Evolutionary conservation across 2,329 filamentous ascomycete genomes (phyloP), one percentile per base, ranked within the genome.

Genomic region (Colletotrichum phormii): DNA sequence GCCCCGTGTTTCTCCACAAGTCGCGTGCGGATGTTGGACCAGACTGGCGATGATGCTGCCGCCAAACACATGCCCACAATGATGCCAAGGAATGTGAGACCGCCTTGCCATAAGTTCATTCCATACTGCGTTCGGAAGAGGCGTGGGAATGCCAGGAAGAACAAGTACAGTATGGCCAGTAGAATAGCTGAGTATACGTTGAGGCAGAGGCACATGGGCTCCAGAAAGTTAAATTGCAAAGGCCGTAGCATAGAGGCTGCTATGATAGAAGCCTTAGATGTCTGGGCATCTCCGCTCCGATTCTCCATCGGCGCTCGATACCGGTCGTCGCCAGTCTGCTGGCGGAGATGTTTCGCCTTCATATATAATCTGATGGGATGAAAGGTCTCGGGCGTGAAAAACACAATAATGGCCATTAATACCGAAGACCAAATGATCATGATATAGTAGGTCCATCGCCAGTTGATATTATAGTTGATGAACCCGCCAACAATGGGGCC

Each of bases 61-160:
- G 87, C 92, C 8, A 87, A 57, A 0, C 92, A 71, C 90, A 94
- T 94, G 46, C 93, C 92, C 2, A 91, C 83, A 55, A 93, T 86
- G 71, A 94, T 87, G 9, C 91, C 93, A 55, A 96, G 78, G 81
- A 98, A 98, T 12, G 91, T 88, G 70, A 96, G 83, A 15, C 95
- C 95, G 8, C 89, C 86, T 81, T 97, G 93, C 86, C 93, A 96
- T 11, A 95, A 84, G 64, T 90, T 90, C 84, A 97, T 95, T 26
- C 89, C 90, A 80, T 97, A 93, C 57, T 93, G 91, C 49, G 87
- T 89, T 24, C 86, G 81, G 78, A 98, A 98, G 12, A 97, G 91
- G 51, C 97, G 84, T 2, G 92, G 89, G 77, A 97, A 97, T 0
- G 95, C 95, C n/a, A 94, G 95, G 79, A 97, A 97, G 85, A 97